These are phyloP conservation scores for Nitzschia sp. DNA, from an alignment of 108 stramenopile genomes.

Conservation along the genomic window DNA sequence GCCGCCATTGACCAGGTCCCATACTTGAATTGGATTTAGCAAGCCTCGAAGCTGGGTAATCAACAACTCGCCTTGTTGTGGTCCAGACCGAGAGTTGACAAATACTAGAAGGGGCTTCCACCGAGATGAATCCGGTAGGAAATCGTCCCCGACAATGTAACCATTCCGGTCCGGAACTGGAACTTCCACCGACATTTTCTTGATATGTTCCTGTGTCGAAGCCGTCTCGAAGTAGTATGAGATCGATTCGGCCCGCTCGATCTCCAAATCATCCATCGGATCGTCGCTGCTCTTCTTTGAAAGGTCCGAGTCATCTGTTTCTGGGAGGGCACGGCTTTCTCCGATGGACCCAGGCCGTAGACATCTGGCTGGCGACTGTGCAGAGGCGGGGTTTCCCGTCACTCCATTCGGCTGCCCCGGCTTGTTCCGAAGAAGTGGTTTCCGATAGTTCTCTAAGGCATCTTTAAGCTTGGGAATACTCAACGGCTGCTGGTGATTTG, in stretches of 20 bases:
- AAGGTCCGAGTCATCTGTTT: background rate
- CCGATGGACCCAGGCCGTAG: background rate
- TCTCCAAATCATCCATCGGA: background rate
- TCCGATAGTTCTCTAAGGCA: conserved; percentile 40
- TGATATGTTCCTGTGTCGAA: conserved; percentile 49
- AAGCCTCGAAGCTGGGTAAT: conserved; percentile 78
- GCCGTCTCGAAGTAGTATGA: conserved; percentile 77
- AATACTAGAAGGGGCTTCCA: conserved; percentile 88
- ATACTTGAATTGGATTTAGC: conserved; percentile 89
- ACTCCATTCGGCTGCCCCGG: background rate
- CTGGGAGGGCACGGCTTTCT: background rate
- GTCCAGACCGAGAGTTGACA: conserved; percentile 85
- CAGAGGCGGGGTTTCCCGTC: background rate
- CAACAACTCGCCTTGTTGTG: conserved; percentile 81
- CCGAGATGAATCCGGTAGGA: conserved; percentile 38
- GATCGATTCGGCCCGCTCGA: conserved; percentile 5
- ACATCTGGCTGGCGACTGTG: background rate
- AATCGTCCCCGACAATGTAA: conserved; percentile 83
- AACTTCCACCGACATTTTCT: conserved; percentile 56
- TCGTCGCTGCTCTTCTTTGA: background rate
- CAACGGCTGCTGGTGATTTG: background rate
- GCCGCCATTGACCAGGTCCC: conserved; percentile 80
- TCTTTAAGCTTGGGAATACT: conserved; percentile 32
- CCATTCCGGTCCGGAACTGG: conserved; percentile 81
- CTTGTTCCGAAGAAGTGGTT: background rate